These are phyloP conservation scores for Stromatinia cepivora DNA, from an alignment of 2,329 filamentous ascomycete species.

Conservation along the genomic window DNA sequence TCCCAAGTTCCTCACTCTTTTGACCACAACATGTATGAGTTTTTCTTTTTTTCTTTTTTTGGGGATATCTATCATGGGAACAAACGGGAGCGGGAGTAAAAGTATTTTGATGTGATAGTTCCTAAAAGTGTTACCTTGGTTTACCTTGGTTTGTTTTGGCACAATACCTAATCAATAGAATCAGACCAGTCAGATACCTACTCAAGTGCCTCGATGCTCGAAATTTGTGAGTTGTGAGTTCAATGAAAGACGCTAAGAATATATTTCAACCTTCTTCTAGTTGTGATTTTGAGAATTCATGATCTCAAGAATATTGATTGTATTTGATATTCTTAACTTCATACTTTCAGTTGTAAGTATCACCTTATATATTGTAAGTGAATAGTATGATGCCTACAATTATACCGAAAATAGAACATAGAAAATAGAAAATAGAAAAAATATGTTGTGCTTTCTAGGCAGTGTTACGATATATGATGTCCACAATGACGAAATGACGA, in stretches of 20 bases:
- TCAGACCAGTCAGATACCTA: no score
- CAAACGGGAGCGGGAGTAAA: not conserved
- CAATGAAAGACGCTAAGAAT: not conserved
- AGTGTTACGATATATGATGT: slow-evolving; percentile 6
- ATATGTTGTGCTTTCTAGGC: not conserved
- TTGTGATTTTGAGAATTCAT: not conserved
- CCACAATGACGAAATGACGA: slow-evolving; percentile 17
- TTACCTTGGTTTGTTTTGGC: not conserved
- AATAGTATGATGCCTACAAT: no score
- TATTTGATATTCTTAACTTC: not conserved
- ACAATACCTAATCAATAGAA: not conserved
- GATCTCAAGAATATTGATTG: not conserved
- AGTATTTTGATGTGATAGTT: not conserved
- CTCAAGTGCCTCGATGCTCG: not conserved
- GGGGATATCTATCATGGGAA: slow-evolving; percentile 1
- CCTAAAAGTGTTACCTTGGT: not conserved
- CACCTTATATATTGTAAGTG: no score
- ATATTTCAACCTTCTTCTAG: not conserved
- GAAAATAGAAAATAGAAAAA: not conserved
- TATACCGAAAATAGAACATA: not conserved
- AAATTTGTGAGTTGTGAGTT: no score
- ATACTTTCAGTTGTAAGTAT: no score
- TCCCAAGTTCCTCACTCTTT: not conserved
- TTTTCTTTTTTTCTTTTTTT: no score
- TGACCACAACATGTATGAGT: not conserved